Evolutionary conservation across 768 basidiomycete genomes (phyloP), one percentile per base, ranked within the genome.

Genomic region (Trametes maxima): DNA sequence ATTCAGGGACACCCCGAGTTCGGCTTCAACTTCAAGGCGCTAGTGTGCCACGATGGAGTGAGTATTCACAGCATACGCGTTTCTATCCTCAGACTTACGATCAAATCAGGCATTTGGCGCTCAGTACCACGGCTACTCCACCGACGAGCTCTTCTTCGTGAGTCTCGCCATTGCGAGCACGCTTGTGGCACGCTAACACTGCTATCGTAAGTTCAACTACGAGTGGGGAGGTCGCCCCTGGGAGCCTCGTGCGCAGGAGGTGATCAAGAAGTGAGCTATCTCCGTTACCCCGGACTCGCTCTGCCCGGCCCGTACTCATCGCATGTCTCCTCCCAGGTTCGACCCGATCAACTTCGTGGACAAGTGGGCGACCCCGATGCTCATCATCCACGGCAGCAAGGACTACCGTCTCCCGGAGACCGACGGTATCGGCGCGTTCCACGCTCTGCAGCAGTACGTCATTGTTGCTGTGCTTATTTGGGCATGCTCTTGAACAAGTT

Each of bases 1-100:
- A 95, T 97, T 55, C 92, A 96, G 75, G 93, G 94, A 0, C 92
- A 97, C 70, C 91, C 92, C 11, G 94, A 96, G 67, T 92, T 80
- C 64, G 87, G 83, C 3, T 94, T 94, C 70, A 82, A 83, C 21
- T 97, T 98, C 81, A 97, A 95, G 76, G 93, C 94, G 4, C 79
- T 98, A 44, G 84, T 95, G 13, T 89, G 87, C 67, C 96, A 98
- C 69, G 96, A 99, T 69, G 96, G 96, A 10, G 91, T 94, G 71
- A 48, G 77, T 74, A 39, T 21, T 39, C 44, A 17, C 37, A 0
- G 10, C 12, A 59, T 49, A 39, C 63, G 37, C 13, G 44, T n/a
- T 17, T 46, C 21, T 37, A 49, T 11, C 42, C 14, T 42, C 21
- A 5, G 12, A 24, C 47, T 50, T 4, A 55, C 35, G 5, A 5